phyloP scores from a whole-genome alignment of 176 grass and related monocot species.

The Rhynchospora pubera region DNA sequence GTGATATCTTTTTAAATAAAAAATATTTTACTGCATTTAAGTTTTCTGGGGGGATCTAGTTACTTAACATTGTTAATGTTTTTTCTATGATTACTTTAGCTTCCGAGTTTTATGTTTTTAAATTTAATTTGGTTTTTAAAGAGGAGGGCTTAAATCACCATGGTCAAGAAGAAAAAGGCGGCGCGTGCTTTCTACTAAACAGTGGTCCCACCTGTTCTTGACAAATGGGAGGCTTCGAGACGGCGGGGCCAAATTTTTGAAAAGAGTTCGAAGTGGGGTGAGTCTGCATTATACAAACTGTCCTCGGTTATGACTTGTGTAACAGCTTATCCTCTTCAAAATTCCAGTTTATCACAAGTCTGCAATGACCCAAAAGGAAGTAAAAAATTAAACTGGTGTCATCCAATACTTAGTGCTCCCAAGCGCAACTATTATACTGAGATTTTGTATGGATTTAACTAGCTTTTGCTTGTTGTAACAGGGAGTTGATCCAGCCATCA shows the following conservation, averaged over 20 bases:
- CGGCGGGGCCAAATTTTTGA: constrained; percentile 85
- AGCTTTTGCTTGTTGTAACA: constrained; percentile 35
- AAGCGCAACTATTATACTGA: not conserved
- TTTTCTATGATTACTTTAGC: constrained; percentile 10
- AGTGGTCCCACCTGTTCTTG: constrained; percentile 63
- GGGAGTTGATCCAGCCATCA: constrained; percentile 77
- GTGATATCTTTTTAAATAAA: too few relatives aligned
- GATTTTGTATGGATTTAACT: constrained; percentile 20
- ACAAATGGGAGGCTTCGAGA: constrained; percentile 71
- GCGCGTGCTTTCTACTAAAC: constrained; percentile 51
- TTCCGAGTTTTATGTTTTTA: not conserved
- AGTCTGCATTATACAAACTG: constrained; percentile 21
- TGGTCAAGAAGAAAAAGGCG: constrained; percentile 96
- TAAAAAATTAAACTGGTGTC: not conserved
- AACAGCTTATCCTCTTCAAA: not conserved
- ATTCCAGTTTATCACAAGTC: not conserved
- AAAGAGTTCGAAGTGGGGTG: constrained; percentile 96
- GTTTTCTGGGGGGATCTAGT: not conserved
- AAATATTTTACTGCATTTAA: not conserved
- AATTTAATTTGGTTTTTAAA: constrained; percentile 24
- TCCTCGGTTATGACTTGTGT: not conserved
- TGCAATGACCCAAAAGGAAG: not conserved
- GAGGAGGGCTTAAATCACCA: constrained; percentile 92
- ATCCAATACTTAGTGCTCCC: not conserved
- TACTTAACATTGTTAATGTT: not conserved